Percentiles rank a stretch among this genome's conserved stretches.
These are phyloP conservation scores for Naegleria fowleri DNA, from an alignment of 208 protist genomes.

Conservation along the genomic window DNA sequence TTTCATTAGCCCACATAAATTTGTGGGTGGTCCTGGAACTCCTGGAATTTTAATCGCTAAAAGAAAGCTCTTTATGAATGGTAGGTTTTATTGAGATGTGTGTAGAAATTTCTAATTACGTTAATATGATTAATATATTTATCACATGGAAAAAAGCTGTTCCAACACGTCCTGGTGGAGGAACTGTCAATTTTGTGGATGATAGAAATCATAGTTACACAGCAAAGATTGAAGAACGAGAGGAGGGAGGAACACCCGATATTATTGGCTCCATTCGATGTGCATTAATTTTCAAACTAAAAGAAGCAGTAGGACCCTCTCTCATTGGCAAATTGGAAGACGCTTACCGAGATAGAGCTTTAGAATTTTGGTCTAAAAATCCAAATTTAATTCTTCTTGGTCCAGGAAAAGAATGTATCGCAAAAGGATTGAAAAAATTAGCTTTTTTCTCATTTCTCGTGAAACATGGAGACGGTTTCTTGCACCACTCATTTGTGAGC, in stretches of 20 bases:
- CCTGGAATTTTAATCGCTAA: conserved; percentile 42
- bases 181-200: conserved; percentile 57
- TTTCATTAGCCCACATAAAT: conserved; percentile 64
- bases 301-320: conserved; percentile 32
- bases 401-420: not conserved
- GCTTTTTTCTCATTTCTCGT: conserved; percentile 48
- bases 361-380: not conserved
- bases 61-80: conserved; percentile 1
- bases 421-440: conserved; percentile 16
- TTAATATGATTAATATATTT: too few species aligned
- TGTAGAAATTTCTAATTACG: too few species aligned
- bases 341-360: not conserved
- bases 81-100: not conserved
- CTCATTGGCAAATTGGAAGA: conserved; percentile 34
- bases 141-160: not conserved
- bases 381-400: conserved; percentile 18
- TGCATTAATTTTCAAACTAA: conserved; percentile 54
- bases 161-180: conserved; percentile 43
- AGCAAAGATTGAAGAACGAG: conserved; percentile 52
- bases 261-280: conserved; percentile 58
- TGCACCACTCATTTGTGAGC: conserved; percentile 68
- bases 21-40: conserved; percentile 57
- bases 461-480: conserved; percentile 31
- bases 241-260: conserved; percentile 64
- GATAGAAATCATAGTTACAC: conserved; percentile 47